Conservation (phyloP, 2,329 filamentous ascomycete species). For the Aspergillus phoenicis region DNA sequence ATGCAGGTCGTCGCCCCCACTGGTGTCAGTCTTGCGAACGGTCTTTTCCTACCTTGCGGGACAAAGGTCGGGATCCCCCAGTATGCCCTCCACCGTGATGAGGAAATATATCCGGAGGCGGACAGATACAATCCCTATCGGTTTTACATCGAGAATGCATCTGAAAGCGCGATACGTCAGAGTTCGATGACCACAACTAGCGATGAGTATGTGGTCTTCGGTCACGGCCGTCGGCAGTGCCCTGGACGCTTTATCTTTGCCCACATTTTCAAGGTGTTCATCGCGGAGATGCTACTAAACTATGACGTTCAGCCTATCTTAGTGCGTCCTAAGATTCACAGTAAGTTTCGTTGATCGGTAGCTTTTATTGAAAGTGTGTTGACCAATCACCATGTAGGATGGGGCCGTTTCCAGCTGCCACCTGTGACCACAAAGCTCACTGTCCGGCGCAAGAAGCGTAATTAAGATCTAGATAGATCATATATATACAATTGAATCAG, state of each 20-base stretch:
- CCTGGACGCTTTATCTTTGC: slow-evolving; percentile 19
- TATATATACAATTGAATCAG: too few relatives aligned
- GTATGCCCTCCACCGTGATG: slow-evolving; percentile 20
- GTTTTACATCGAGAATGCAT: slow-evolving; percentile 10
- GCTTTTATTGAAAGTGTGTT: not conserved
- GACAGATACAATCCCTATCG: slow-evolving; percentile 18
- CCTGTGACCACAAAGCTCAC: slow-evolving; percentile 14
- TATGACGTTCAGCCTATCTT: slow-evolving; percentile 17
- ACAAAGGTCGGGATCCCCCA: slow-evolving; percentile 20
- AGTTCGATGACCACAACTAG: slow-evolving; percentile 15
- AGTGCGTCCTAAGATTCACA: slow-evolving; percentile 15
- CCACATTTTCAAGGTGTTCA: slow-evolving; percentile 16
- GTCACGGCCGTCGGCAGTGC: slow-evolving; percentile 19
- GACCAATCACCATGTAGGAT: slow-evolving; percentile 7
- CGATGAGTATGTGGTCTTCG: slow-evolving; percentile 18
- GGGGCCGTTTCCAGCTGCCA: slow-evolving; percentile 20
- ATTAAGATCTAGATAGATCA: too few relatives aligned
- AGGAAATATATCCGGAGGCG: slow-evolving; percentile 14
- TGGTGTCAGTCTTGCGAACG: slow-evolving; percentile 13
- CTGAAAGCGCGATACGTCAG: slow-evolving; percentile 7
- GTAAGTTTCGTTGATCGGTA: not conserved
- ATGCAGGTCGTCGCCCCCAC: slow-evolving; percentile 13
- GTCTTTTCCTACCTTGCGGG: slow-evolving; percentile 15
- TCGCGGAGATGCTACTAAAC: slow-evolving; percentile 19
- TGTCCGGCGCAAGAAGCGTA: slow-evolving; percentile 13